A percentile compares a stretch with the other conserved stretches of the same genome.
phyloP scores from a whole-genome alignment of 1,284 basidiomycete species.

The Mycosarcoma mackinlayi region DNA sequence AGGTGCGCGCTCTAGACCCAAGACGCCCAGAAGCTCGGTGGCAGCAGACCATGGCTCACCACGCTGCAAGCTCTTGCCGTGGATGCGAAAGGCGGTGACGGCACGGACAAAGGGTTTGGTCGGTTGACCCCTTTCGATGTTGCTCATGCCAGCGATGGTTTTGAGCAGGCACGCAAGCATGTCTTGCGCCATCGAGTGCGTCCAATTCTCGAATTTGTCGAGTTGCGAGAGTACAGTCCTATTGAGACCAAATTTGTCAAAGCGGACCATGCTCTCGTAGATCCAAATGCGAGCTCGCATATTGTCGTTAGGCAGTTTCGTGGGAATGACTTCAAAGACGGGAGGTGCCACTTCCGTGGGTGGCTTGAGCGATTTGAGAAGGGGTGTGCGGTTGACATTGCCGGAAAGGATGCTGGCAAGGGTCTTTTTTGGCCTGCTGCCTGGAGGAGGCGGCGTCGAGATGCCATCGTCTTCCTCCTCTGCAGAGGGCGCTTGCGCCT shows the following conservation, averaged over 20 bases:
- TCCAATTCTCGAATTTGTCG: conserved; percentile 57
- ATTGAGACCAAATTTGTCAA: conserved; percentile 53
- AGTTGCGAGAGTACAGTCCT: conserved; percentile 41
- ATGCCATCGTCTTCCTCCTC: conserved; percentile 29
- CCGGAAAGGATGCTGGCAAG: conserved; percentile 20
- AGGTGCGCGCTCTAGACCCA: conserved; percentile 12
- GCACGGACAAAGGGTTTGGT: conserved; percentile 30
- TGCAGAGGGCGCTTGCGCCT: neutral
- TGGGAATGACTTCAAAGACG: conserved; percentile 41
- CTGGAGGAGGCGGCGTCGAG: conserved; percentile 32
- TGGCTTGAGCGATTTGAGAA: conserved; percentile 38
- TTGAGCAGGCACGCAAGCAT: conserved; percentile 49
- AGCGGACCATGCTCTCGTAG: conserved; percentile 59
- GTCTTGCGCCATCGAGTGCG: conserved; percentile 44
- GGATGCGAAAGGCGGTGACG: conserved; percentile 31
- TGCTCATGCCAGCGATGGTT: conserved; percentile 45
- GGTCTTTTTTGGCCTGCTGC: conserved; percentile 22
- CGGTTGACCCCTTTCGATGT: conserved; percentile 51
- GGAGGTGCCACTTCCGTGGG: conserved; percentile 37
- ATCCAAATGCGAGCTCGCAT: conserved; percentile 59
- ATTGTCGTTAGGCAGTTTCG: conserved; percentile 48
- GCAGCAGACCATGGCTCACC: conserved; percentile 54
- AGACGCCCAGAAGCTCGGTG: conserved; percentile 17
- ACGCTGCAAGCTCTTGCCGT: conserved; percentile 35
- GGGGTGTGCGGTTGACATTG: conserved; percentile 10